Evolutionary conservation across 306 rosid genomes (phyloP).

Genomic region (Aeschynomene evenia): DNA sequence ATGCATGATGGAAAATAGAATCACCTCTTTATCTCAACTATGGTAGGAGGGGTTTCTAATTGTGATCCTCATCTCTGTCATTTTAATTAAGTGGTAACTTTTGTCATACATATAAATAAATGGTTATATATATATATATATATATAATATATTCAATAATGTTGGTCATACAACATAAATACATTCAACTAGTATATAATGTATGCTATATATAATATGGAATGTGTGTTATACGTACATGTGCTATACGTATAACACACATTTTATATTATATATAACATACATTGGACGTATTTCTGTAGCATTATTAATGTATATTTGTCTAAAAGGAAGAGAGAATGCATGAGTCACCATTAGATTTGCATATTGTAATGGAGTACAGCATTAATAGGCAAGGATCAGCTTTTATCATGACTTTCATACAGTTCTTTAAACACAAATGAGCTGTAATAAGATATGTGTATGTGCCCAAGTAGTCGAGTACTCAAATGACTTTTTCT

Average conservation of each 20-base stretch:
- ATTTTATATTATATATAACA: too few species aligned
- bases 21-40: constrained; percentile 2
- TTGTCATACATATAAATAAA: too few species aligned
- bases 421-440: constrained; percentile 42
- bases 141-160: too few species aligned
- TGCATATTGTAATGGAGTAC: constrained; percentile 25
- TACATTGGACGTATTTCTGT: too few species aligned
- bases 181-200: too few species aligned
- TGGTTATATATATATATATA: too few species aligned
- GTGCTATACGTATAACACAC: too few species aligned
- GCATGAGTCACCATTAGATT: constrained; percentile 40
- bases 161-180: too few species aligned
- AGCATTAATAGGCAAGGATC: constrained; percentile 34
- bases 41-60: constrained; percentile 26
- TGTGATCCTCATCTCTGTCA: constrained; percentile 22
- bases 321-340: constrained; percentile 40
- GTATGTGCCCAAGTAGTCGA: constrained; percentile 31
- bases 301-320: too few species aligned
- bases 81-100: constrained; percentile 27
- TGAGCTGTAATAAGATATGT: constrained; percentile 45
- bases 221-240: too few species aligned
- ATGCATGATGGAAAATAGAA: not conserved
- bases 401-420: constrained; percentile 50
- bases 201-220: too few species aligned
- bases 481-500: constrained; percentile 31